These are phyloP conservation scores for Globisporangium paroecandrum DNA, from an alignment of 352 stramenopile species.

Conservation along the genomic window DNA sequence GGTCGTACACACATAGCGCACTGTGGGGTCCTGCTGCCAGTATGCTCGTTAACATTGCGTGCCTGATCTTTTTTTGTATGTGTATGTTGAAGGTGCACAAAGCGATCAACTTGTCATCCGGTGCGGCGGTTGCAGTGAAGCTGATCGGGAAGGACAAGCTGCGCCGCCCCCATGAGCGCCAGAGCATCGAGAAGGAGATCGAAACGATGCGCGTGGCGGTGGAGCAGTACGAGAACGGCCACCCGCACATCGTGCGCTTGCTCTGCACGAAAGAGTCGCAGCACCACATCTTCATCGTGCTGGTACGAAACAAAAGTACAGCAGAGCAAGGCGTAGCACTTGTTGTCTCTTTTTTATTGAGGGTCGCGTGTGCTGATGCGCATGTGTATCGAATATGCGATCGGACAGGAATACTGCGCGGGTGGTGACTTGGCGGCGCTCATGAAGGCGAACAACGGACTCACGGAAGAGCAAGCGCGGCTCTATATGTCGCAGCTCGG, in stretches of 20 bases:
- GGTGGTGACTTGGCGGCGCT: slow-evolving; percentile 67
- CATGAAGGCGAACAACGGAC: slow-evolving; percentile 62
- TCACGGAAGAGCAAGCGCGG: slow-evolving; percentile 61
- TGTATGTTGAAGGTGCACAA: slow-evolving; percentile 60
- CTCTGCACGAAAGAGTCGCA: slow-evolving; percentile 81
- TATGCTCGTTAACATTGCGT: not conserved
- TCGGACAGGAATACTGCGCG: slow-evolving; percentile 68
- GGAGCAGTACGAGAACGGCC: slow-evolving; percentile 84
- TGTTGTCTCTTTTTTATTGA: not conserved
- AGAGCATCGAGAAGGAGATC: slow-evolving; percentile 85
- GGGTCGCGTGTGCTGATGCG: not conserved
- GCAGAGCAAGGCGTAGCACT: not conserved
- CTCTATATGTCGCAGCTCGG: slow-evolving; percentile 80
- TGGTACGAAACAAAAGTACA: slow-evolving; percentile 26
- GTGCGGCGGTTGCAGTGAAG: slow-evolving; percentile 75
- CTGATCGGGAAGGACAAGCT: slow-evolving; percentile 79
- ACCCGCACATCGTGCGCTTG: slow-evolving; percentile 78
- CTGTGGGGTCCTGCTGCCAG: not conserved
- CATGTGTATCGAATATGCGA: not conserved
- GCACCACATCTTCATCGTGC: slow-evolving; percentile 79
- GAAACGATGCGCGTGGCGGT: slow-evolving; percentile 83
- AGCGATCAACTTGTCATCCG: slow-evolving; percentile 75
- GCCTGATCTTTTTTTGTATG: not conserved
- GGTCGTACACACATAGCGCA: not conserved
- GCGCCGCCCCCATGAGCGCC: slow-evolving; percentile 62